Conservation (phyloP, 2,329 filamentous ascomycete species). For the Monascus ruber region DNA sequence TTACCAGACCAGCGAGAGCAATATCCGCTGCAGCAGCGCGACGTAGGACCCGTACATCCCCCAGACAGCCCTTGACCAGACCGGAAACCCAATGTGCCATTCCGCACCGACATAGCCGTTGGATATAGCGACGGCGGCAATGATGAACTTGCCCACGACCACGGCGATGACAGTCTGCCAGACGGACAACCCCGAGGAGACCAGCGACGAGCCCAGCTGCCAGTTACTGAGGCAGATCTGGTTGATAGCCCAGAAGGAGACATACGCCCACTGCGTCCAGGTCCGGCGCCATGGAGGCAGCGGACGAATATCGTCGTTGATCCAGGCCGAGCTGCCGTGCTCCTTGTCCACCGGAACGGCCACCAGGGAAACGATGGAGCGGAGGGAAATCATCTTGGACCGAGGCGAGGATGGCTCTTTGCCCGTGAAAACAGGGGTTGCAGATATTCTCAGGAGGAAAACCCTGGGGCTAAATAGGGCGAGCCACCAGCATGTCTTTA, state of each 20-base stretch:
- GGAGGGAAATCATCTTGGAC: conserved; percentile 1
- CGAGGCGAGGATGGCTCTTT: neutral
- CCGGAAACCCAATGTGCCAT: conserved; percentile 36
- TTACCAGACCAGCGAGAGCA: conserved; percentile 31
- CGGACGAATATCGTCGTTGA: conserved; percentile 32
- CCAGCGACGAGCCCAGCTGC: conserved; percentile 25
- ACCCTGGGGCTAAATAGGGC: too few relatives aligned
- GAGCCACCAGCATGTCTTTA: too few relatives aligned
- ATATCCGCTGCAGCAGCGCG: conserved; percentile 29
- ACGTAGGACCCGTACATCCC: conserved; percentile 33
- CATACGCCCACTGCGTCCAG: conserved; percentile 27
- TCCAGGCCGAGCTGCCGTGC: conserved; percentile 21
- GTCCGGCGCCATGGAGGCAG: conserved; percentile 28
- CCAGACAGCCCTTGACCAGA: conserved; percentile 30
- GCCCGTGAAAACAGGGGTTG: too few relatives aligned
- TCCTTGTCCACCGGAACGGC: conserved; percentile 2
- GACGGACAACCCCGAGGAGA: conserved; percentile 28
- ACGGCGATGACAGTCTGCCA: conserved; percentile 32
- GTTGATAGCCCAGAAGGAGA: conserved; percentile 32
- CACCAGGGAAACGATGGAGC: neutral
- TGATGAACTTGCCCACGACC: conserved; percentile 30
- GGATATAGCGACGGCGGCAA: conserved; percentile 22
- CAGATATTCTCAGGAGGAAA: too few relatives aligned
- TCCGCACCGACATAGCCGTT: conserved; percentile 29
- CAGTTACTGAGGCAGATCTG: conserved; percentile 27